Percentiles rank a stretch among this genome's conserved stretches.
Conservation (phyloP, 2,329 filamentous ascomycete species). For the Nigrospora oryzae region DNA sequence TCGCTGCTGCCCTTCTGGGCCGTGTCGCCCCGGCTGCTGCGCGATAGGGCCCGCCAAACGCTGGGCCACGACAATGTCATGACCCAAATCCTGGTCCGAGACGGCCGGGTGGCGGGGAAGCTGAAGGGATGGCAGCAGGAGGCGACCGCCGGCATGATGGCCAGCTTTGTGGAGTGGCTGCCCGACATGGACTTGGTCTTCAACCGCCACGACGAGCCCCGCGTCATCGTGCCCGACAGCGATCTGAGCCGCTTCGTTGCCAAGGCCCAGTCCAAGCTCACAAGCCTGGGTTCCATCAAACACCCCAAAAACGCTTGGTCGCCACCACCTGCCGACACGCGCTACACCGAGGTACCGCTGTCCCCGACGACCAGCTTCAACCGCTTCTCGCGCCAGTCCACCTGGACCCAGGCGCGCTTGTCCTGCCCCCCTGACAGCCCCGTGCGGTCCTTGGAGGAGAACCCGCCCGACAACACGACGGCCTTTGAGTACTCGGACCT, state of each 20-base stretch:
- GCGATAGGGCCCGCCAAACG: constrained; percentile 68
- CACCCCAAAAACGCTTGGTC: constrained; percentile 68
- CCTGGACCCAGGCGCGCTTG: constrained; percentile 83
- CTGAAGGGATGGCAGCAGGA: constrained; percentile 79
- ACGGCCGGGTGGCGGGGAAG: constrained; percentile 63
- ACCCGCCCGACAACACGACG: constrained; percentile 58
- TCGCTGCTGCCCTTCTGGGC: constrained; percentile 88
- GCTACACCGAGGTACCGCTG: too few relatives aligned
- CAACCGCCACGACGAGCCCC: constrained; percentile 90
- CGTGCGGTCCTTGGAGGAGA: constrained; percentile 57
- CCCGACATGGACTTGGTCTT: constrained; percentile 96
- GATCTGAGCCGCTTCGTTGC: constrained; percentile 66
- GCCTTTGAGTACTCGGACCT: constrained; percentile 64
- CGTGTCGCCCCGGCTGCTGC: constrained; percentile 68
- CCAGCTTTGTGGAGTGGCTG: constrained; percentile 66
- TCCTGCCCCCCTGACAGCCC: constrained; percentile 79
- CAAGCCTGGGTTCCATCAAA: constrained; percentile 62
- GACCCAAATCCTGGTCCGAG: constrained; percentile 69
- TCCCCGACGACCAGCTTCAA: constrained; percentile 65
- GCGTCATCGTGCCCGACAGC: constrained; percentile 78
- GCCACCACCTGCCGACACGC: too few relatives aligned
- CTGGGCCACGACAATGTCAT: constrained; percentile 81
- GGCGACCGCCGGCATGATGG: constrained; percentile 76
- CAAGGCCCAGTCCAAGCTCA: constrained; percentile 58
- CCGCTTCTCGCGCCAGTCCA: constrained; percentile 81